A percentile compares a stretch with the other conserved stretches of the same genome.
Evolutionary conservation across 2,329 filamentous ascomycete genomes (phyloP).

Genomic region (Claviceps sp.): DNA sequence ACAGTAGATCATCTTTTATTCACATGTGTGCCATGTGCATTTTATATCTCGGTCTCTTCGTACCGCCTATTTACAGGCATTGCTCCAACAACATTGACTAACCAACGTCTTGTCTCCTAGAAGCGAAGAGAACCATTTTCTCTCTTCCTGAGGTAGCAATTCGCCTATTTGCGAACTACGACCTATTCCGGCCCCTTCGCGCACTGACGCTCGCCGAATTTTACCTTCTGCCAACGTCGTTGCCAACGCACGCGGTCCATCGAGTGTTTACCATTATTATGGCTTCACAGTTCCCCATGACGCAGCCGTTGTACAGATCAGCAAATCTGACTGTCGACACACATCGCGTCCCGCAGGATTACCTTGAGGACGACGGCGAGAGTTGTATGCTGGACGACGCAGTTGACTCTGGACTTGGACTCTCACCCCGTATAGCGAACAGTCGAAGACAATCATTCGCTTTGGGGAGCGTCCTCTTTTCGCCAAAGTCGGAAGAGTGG

Average conservation of each 20-base stretch:
- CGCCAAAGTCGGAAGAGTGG: constrained; percentile 52
- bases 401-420: constrained; percentile 47
- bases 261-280: constrained; percentile 21
- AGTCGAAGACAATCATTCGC: constrained; percentile 52
- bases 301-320: constrained; percentile 36
- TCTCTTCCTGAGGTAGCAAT: too few relatives aligned
- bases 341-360: constrained; percentile 33
- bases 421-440: constrained; percentile 48
- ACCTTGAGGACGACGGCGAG: constrained; percentile 48
- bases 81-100: neutral
- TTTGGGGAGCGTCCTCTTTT: constrained; percentile 43
- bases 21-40: neutral
- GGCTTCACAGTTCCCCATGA: constrained; percentile 35
- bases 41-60: neutral
- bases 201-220: neutral
- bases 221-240: neutral
- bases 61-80: neutral
- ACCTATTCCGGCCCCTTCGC: neutral
- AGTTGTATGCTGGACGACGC: constrained; percentile 44
- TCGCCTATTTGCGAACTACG: neutral
- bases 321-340: constrained; percentile 40
- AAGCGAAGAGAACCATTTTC: neutral
- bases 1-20: neutral
- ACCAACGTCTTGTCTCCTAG: neutral
- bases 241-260: neutral